These are phyloP conservation scores for Pueraria montana DNA, from an alignment of 306 rosid species.

Conservation along the genomic window DNA sequence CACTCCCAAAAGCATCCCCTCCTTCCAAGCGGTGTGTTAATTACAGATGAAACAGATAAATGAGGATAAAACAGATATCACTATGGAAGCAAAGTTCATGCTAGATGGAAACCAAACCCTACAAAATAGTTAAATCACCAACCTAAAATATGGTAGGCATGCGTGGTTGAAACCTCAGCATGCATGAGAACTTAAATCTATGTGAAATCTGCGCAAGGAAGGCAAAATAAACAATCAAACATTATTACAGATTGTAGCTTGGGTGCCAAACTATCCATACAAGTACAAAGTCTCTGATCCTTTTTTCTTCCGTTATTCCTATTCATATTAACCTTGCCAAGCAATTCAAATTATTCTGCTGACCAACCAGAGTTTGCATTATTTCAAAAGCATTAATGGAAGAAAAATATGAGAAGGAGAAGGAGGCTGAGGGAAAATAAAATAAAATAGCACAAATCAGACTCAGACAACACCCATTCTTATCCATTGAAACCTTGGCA, in stretches of 20 bases:
- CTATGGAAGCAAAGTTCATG: conserved; percentile 8
- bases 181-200: conserved; percentile 44
- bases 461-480: conserved; percentile 65
- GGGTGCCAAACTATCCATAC: conserved; percentile 63
- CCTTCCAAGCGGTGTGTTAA: neutral
- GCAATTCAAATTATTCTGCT: conserved; percentile 65
- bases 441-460: conserved; percentile 57
- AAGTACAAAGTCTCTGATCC: conserved; percentile 57
- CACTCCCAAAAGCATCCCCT: neutral
- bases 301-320: conserved; percentile 60
- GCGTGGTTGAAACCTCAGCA: conserved; percentile 33
- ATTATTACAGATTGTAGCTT: conserved; percentile 65
- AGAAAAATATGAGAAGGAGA: conserved; percentile 55
- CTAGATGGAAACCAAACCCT: conserved; percentile 8
- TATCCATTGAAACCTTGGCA: conserved; percentile 57
- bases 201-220: conserved; percentile 44
- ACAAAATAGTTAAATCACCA: conserved; percentile 25
- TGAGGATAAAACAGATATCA: conserved; percentile 18
- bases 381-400: conserved; percentile 72
- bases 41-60: neutral
- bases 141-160: conserved; percentile 31
- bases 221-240: conserved; percentile 46
- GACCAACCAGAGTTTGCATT: conserved; percentile 72
- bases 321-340: conserved; percentile 57
- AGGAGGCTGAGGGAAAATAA: conserved; percentile 40